Percentiles rank a stretch among this genome's conserved stretches.
phyloP scores from a whole-genome alignment of 805 yeast species.

The Maudiozyma bulderi region DNA sequence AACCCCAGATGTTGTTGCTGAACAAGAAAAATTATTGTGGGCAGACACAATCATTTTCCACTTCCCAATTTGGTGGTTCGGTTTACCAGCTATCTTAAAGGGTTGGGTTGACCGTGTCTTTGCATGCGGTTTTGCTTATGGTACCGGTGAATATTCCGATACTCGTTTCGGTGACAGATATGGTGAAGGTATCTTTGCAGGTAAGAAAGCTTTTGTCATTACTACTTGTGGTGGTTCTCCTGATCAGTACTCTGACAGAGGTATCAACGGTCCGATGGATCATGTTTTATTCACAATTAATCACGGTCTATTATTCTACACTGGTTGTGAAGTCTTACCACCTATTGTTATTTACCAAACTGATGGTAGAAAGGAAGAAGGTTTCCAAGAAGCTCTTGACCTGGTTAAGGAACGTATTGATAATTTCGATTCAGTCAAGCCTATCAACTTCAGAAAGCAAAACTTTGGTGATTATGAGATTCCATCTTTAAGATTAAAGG shows the following conservation, averaged over 20 bases:
- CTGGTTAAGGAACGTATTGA: slow-evolving; percentile 3
- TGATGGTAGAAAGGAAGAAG: slow-evolving; percentile 8
- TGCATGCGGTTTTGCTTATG: slow-evolving; percentile 19
- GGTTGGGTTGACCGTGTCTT: slow-evolving; percentile 26
- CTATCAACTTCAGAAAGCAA: slow-evolving; percentile 14
- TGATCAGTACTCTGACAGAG: slow-evolving; percentile 10
- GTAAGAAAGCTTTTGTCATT: slow-evolving; percentile 14
- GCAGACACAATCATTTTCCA: slow-evolving; percentile 22
- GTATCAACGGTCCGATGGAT: slow-evolving; percentile 16
- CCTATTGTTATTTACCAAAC: slow-evolving; percentile 10
- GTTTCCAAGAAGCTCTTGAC: slow-evolving; percentile 7
- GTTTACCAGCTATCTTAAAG: slow-evolving; percentile 25
- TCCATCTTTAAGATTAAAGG: slow-evolving; percentile 5
- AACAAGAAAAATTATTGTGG: slow-evolving; percentile 24
- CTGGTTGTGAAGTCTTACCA: slow-evolving; percentile 19
- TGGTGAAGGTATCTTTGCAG: slow-evolving; percentile 19
- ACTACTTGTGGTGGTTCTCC: slow-evolving; percentile 12
- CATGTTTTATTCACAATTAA: slow-evolving; percentile 18
- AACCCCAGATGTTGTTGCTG: slow-evolving; percentile 21
- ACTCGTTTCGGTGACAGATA: slow-evolving; percentile 9
- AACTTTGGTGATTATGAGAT: slow-evolving; percentile 14
- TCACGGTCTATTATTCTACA: slow-evolving; percentile 15
- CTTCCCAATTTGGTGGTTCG: slow-evolving; percentile 28
- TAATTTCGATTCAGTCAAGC: slow-evolving; percentile 4
- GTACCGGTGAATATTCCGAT: slow-evolving; percentile 9